Evolutionary conservation across 345 rosid species (phyloP).

Genomic region (Hypericum androsaemum): DNA sequence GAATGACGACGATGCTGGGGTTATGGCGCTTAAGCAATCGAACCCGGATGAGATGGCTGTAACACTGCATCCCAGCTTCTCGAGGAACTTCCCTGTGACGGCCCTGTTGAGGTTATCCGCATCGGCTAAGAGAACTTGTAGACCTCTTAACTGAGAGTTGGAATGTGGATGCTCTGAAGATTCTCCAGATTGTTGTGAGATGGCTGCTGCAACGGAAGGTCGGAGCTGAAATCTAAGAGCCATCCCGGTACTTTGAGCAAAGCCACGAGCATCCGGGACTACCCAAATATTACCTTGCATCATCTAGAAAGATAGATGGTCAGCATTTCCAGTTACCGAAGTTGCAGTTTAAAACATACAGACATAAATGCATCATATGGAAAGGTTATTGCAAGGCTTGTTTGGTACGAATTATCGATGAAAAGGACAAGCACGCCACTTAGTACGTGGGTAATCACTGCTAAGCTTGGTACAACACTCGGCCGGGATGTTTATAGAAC

Average conservation of each 20-base stretch:
- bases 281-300: slow-evolving; percentile 94
- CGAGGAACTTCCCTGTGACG: slow-evolving; percentile 69
- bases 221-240: slow-evolving; percentile 54
- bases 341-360: too few species aligned
- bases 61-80: slow-evolving; percentile 79
- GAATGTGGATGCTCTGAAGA: slow-evolving; percentile 37
- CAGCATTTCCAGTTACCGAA: too few species aligned
- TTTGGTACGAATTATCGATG: too few species aligned
- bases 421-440: too few species aligned
- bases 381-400: too few species aligned
- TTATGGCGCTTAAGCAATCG: slow-evolving; percentile 66
- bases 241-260: slow-evolving; percentile 61
- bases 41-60: slow-evolving; percentile 79
- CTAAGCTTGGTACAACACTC: too few species aligned
- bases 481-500: too few species aligned
- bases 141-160: slow-evolving; percentile 52
- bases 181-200: slow-evolving; percentile 20
- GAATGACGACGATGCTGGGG: slow-evolving; percentile 45
- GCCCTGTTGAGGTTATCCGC: slow-evolving; percentile 66
- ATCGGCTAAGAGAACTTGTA: slow-evolving; percentile 56
- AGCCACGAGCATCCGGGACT: slow-evolving; percentile 48
- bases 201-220: slow-evolving; percentile 36
- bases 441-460: too few species aligned
- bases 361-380: too few species aligned
- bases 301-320: slow-evolving; percentile 41